phyloP scores from a whole-genome alignment of 257 asterid genomes.

The Scutellaria baicalensis region DNA sequence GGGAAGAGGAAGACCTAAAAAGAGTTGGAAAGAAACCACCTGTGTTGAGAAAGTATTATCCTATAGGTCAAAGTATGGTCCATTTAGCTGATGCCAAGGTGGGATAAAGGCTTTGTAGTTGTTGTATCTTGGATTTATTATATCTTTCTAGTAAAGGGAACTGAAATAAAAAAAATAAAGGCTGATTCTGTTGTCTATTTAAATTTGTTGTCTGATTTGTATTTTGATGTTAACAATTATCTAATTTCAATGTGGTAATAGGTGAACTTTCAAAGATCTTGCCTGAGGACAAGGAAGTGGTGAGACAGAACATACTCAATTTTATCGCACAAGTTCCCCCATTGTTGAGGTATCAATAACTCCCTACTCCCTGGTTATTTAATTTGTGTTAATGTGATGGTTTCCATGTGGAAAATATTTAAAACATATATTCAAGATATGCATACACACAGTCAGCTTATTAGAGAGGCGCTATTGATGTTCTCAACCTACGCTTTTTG shows the following conservation, averaged over 20 bases:
- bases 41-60: too few relatives aligned
- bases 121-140: not conserved
- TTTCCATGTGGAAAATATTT: not conserved
- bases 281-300: conserved; percentile 83
- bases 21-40: not conserved
- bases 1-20: not conserved
- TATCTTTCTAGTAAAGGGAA: not conserved
- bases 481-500: not conserved
- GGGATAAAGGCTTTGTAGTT: not conserved
- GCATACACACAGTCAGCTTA: not conserved
- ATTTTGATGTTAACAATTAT: not conserved
- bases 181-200: not conserved
- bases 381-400: not conserved
- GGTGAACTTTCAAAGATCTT: conserved; percentile 76
- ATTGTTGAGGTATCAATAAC: conserved; percentile 56
- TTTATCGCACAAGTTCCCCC: conserved; percentile 78
- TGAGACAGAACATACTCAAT: conserved; percentile 81
- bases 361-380: not conserved
- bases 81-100: not conserved
- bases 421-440: not conserved
- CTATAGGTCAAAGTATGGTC: not conserved
- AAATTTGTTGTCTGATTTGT: not conserved
- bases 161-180: not conserved
- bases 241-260: conserved; percentile 22
- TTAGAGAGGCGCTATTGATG: not conserved